Conservation (phyloP, 352 stramenopile genomes). For the Thalassiosira livingstoniorum region DNA sequence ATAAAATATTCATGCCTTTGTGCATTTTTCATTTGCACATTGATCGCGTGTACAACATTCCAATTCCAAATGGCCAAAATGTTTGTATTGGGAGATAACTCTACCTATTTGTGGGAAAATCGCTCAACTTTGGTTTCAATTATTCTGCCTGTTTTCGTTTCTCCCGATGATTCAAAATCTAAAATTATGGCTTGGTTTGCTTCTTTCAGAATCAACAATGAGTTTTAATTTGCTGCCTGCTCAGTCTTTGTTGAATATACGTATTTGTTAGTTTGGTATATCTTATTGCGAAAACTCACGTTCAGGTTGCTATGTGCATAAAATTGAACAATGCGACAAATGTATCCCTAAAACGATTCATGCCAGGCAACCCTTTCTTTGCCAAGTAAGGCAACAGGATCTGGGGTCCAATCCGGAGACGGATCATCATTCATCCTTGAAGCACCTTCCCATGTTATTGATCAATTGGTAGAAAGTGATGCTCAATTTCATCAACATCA, state of each 20-base stretch:
- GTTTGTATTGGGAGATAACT: too few relatives aligned
- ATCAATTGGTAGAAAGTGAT: conserved; percentile 30
- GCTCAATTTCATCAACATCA: neutral
- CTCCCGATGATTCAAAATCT: too few relatives aligned
- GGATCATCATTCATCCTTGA: conserved; percentile 32
- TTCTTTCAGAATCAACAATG: too few relatives aligned
- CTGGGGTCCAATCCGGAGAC: conserved; percentile 25
- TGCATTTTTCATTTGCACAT: too few relatives aligned
- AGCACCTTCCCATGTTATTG: conserved; percentile 24
- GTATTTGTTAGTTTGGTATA: conserved; percentile 4
- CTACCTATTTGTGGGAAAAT: too few relatives aligned
- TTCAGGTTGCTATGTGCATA: neutral
- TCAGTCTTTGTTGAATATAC: neutral
- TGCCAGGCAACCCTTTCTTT: conserved; percentile 28
- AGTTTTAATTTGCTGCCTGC: too few relatives aligned
- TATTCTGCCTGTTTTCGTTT: too few relatives aligned
- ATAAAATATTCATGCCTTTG: too few relatives aligned
- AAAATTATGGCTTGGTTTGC: too few relatives aligned
- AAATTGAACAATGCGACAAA: neutral
- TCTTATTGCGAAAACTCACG: neutral
- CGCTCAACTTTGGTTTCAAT: too few relatives aligned
- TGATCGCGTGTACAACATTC: too few relatives aligned
- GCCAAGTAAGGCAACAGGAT: conserved; percentile 3
- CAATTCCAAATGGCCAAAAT: too few relatives aligned
- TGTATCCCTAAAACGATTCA: neutral